Evolutionary conservation across 2,329 filamentous ascomycete genomes (phyloP), one percentile per base, ranked within the genome.

Genomic region (Canariomyces notabilis): DNA sequence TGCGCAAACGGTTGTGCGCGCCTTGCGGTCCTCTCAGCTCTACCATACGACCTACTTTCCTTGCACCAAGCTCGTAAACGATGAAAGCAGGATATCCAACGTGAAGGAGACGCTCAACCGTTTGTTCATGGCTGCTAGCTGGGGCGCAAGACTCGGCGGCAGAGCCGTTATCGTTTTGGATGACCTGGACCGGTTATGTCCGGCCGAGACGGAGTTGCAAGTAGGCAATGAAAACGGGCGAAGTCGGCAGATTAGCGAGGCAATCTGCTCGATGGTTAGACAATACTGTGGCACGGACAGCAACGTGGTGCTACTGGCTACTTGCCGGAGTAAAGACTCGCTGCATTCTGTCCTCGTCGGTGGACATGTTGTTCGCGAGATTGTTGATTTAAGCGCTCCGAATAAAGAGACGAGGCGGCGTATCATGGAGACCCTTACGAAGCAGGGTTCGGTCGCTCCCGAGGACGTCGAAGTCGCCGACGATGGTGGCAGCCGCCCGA

Each of bases 201-300:
- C 93, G 0, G 85, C 83, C 1, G 94, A 98, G 67, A 96, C 90
- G 0, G 93, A 98, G 64, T 75, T 98, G 11, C 89, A 96, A 65
- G 87, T 95, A 4, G 89, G 89, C 51, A 90, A 89, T 49, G 89
- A 97, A 57, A 97, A 98, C 60, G 88, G 88, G 15, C 80, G 91
- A 53, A 97, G 90, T 63, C 81, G 89, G 26, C 90, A 97, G 58
- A 81, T 96, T 47, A 95, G 90, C 61, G 93, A 98, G 65, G 81
- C 89, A 1, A 77, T 98, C 5, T 86, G 87, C 61, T 81, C 85
- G 1, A 82, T 93, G 54, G 87, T 91, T 1, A 80, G 83, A 46
- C 86, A 96, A 60, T 90, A 91, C 62, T 95, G 90, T 62, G 81
- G 80, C 1, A 76, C 80, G 51, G 83, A 88, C 50, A 89, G 84